These are phyloP conservation scores for Penicillium chermesinum DNA, from an alignment of 495 filamentous ascomycete genomes.

Conservation along the genomic window DNA sequence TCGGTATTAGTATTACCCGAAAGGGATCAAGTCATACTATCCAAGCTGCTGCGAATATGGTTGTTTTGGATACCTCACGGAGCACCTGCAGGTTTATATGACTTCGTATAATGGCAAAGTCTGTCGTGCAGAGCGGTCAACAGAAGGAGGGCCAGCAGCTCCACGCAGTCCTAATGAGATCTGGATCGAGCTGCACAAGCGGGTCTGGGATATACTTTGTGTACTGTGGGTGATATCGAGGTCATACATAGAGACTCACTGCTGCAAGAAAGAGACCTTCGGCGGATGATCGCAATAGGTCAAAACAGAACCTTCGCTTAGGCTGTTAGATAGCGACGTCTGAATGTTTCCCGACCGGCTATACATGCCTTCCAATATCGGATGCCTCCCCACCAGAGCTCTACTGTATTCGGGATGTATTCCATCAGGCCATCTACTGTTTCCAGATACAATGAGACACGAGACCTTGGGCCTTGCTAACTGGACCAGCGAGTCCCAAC, in stretches of 20 bases:
- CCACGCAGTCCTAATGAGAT: background rate
- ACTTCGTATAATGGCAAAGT: slow-evolving; percentile 1
- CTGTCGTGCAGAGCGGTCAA: slow-evolving; percentile 8
- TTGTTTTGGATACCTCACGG: background rate
- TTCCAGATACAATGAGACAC: too few species aligned
- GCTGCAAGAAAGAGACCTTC: slow-evolving; percentile 8
- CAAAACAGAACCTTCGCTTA: slow-evolving; percentile 7
- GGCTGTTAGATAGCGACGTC: background rate
- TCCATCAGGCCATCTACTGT: too few species aligned
- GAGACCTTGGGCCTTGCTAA: background rate
- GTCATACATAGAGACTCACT: slow-evolving; percentile 12
- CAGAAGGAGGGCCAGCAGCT: slow-evolving; percentile 14
- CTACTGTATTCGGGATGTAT: too few species aligned
- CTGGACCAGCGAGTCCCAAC: background rate
- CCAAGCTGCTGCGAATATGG: background rate
- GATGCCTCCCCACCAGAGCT: too few species aligned
- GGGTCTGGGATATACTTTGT: slow-evolving; percentile 15
- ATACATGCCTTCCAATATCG: too few species aligned
- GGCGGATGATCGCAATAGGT: slow-evolving; percentile 4
- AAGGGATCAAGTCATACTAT: background rate
- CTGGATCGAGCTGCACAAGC: slow-evolving; percentile 10
- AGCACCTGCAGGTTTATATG: background rate
- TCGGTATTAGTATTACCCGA: background rate
- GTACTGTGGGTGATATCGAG: slow-evolving; percentile 17
- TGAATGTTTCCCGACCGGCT: too few species aligned